Conservation (phyloP, 75 land plant genomes). For the Picea sitchensis region DNA sequence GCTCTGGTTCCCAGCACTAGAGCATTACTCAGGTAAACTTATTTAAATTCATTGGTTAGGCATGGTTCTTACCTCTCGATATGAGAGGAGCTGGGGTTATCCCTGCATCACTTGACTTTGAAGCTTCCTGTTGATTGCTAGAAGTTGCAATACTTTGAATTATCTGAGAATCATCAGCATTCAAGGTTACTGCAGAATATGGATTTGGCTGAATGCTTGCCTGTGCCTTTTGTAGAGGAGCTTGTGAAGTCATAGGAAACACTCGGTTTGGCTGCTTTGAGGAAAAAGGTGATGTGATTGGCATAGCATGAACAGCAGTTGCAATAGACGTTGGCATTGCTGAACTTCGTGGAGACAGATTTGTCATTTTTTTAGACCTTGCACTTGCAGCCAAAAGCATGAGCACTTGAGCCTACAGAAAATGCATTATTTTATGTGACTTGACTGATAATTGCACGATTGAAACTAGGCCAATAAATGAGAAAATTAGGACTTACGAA, state of each 20-base stretch:
- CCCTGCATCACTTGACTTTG: slow-evolving; percentile 1
- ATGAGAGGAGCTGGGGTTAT: slow-evolving; percentile 1
- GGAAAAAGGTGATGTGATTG: slow-evolving; percentile 1
- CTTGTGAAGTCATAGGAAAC: background rate
- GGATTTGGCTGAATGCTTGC: background rate
- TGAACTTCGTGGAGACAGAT: slow-evolving; percentile 7
- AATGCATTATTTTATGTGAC: background rate
- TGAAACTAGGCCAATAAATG: background rate
- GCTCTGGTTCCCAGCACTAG: background rate
- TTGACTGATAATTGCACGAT: background rate
- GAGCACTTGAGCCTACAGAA: slow-evolving; percentile 11
- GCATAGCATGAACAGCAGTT: slow-evolving; percentile 6
- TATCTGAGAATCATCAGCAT: slow-evolving; percentile 2
- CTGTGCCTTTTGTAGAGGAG: slow-evolving; percentile 11
- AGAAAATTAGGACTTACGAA: background rate
- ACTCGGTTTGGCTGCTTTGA: background rate
- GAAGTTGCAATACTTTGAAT: background rate
- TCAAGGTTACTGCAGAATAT: slow-evolving; percentile 7
- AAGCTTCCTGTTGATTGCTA: background rate
- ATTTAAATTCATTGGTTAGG: background rate
- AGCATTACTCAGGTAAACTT: background rate
- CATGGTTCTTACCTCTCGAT: slow-evolving; percentile 3
- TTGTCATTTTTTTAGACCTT: slow-evolving; percentile 1
- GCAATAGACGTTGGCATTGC: slow-evolving; percentile 5
- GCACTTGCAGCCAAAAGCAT: slow-evolving; percentile 11